Evolutionary conservation across 257 asterid genomes (phyloP).

Genomic region (Lithospermum erythrorhizon): DNA sequence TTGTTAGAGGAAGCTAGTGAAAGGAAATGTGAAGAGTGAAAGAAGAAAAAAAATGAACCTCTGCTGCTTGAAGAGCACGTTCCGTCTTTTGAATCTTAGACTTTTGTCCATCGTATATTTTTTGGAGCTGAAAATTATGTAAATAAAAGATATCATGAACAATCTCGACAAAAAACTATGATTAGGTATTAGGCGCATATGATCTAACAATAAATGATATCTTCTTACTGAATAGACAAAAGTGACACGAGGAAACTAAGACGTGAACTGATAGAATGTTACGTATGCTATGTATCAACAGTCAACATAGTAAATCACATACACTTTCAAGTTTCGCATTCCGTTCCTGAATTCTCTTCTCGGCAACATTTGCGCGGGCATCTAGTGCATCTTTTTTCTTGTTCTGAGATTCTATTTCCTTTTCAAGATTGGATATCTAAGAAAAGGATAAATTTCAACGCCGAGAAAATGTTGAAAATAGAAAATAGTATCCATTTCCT

Average conservation of each 20-base stretch:
- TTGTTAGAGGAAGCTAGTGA: constrained; percentile 4
- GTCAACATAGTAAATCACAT: constrained; percentile 1
- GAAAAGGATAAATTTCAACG: constrained; percentile 1
- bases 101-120: constrained; percentile 31
- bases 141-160: not conserved
- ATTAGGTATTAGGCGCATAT: no score
- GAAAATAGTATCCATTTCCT: not conserved
- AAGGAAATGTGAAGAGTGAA: not conserved
- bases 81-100: constrained; percentile 27
- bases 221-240: not conserved
- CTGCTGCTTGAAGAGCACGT: constrained; percentile 35
- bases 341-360: constrained; percentile 26
- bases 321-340: constrained; percentile 36
- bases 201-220: no score
- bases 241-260: not conserved
- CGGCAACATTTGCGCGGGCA: constrained; percentile 20
- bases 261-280: not conserved
- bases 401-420: constrained; percentile 11
- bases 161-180: not conserved
- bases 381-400: constrained; percentile 25
- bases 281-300: not conserved
- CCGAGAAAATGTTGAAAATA: not conserved
- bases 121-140: constrained; percentile 24
- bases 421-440: constrained; percentile 27
- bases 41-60: constrained; percentile 21